Evolutionary conservation across 75 land plant species (phyloP).

Genomic region (Sequoiadendron giganteum): DNA sequence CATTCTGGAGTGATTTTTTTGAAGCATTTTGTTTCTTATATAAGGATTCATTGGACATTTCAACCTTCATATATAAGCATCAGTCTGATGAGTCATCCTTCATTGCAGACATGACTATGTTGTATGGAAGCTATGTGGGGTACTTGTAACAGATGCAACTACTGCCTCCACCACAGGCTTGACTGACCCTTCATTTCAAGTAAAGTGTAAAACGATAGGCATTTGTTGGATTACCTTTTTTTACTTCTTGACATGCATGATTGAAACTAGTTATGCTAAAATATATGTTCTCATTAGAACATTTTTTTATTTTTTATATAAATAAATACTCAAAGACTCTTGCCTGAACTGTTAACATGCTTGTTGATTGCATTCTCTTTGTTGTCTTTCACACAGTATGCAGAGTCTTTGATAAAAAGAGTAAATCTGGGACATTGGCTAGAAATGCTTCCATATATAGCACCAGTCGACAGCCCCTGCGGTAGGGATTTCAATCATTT

Average conservation of each 20-base stretch:
- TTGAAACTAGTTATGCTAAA: not conserved
- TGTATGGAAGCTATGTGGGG: constrained; percentile 43
- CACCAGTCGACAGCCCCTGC: constrained; percentile 31
- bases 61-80: not conserved
- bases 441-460: constrained; percentile 28
- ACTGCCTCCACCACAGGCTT: constrained; percentile 50
- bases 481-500: constrained; percentile 18
- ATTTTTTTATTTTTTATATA: not conserved
- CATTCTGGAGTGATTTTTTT: no score
- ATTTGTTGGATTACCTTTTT: not conserved
- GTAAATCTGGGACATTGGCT: constrained; percentile 47
- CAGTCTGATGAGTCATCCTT: not conserved
- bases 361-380: not conserved
- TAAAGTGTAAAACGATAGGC: not conserved
- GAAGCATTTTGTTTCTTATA: not conserved
- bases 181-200: constrained; percentile 35
- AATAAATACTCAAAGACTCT: not conserved
- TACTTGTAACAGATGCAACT: constrained; percentile 37
- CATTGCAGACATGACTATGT: constrained; percentile 43
- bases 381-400: constrained; percentile 23
- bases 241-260: constrained; percentile 8
- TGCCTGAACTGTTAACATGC: not conserved
- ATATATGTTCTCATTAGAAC: not conserved
- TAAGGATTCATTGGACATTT: not conserved
- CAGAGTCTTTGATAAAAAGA: constrained; percentile 19